These are phyloP conservation scores for Termitomyces sp. DNA, from an alignment of 1,284 basidiomycete genomes.

Conservation along the genomic window DNA sequence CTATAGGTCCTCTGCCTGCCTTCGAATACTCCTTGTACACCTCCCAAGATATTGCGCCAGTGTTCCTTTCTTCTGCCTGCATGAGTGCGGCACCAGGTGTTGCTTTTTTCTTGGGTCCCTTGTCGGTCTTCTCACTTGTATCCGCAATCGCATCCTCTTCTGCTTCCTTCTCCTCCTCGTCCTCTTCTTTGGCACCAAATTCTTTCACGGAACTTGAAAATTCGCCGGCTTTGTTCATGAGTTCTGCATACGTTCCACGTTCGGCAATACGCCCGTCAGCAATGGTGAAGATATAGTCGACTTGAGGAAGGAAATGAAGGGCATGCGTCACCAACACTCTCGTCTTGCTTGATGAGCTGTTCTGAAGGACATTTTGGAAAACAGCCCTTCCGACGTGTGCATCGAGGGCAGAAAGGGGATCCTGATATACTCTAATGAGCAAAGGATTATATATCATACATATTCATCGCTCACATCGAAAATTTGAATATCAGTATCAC, in stretches of 20 bases:
- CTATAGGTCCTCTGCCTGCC: constrained; percentile 50
- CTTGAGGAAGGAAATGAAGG: constrained; percentile 74
- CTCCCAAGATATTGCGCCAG: constrained; percentile 46
- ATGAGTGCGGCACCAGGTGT: constrained; percentile 45
- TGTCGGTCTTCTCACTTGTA: constrained; percentile 28
- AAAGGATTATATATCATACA: background rate
- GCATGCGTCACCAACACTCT: constrained; percentile 83
- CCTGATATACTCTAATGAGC: constrained; percentile 32
- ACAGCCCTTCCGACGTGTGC: constrained; percentile 86
- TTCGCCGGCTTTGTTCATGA: constrained; percentile 60
- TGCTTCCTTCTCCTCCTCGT: constrained; percentile 26
- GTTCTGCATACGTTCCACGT: constrained; percentile 67
- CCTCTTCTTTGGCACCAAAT: constrained; percentile 39
- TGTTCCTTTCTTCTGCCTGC: constrained; percentile 62
- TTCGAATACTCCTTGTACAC: constrained; percentile 52
- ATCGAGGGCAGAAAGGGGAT: constrained; percentile 75
- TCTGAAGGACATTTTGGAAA: constrained; percentile 79
- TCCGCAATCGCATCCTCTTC: constrained; percentile 18
- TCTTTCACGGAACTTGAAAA: constrained; percentile 70
- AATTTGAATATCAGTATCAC: constrained; percentile 79
- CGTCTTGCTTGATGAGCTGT: constrained; percentile 60
- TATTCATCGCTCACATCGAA: constrained; percentile 50
- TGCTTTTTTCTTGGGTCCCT: constrained; percentile 36
- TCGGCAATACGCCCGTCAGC: constrained; percentile 73
- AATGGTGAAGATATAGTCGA: constrained; percentile 71